These are phyloP conservation scores for Leccinum imitatum DNA, from an alignment of 768 basidiomycete genomes.

Conservation along the genomic window DNA sequence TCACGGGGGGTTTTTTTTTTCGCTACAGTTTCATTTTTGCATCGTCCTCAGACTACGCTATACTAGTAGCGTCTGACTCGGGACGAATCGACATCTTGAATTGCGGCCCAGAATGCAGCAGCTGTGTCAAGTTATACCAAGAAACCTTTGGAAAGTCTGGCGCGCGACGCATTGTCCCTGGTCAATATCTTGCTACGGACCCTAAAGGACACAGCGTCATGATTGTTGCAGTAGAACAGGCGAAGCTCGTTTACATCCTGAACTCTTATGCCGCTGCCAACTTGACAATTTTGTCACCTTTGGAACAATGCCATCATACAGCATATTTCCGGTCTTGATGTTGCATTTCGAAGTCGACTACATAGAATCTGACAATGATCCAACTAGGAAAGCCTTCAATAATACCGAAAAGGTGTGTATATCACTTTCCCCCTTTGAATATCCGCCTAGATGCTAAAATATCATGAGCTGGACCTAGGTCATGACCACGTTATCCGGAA, in stretches of 20 bases:
- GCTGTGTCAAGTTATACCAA: constrained; percentile 91
- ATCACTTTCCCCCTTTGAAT: background rate
- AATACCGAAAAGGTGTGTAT: constrained; percentile 81
- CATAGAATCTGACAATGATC: constrained; percentile 91
- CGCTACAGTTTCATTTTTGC: constrained; percentile 38
- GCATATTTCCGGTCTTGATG: constrained; percentile 92
- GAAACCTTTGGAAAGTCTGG: constrained; percentile 98
- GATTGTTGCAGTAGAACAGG: constrained; percentile 91
- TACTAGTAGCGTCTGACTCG: constrained; percentile 90
- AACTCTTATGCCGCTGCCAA: constrained; percentile 97
- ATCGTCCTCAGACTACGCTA: constrained; percentile 86
- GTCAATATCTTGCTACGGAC: constrained; percentile 93
- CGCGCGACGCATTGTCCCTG: constrained; percentile 91
- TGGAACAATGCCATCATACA: constrained; percentile 96
- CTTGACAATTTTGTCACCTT: constrained; percentile 93
- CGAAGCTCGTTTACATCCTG: constrained; percentile 96
- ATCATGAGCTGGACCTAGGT: constrained; percentile 96
- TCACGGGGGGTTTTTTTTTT: constrained; percentile 11
- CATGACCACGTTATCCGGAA: constrained; percentile 98
- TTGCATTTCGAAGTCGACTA: constrained; percentile 99
- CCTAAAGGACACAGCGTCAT: constrained; percentile 96
- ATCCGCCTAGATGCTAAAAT: constrained; percentile 79
- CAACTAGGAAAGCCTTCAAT: constrained; percentile 91
- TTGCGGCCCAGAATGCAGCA: constrained; percentile 88
- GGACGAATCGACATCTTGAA: constrained; percentile 96